Evolutionary conservation across 116 monocot species (phyloP), one percentile per base, ranked within the genome.

Genomic region (Zostera marina): DNA sequence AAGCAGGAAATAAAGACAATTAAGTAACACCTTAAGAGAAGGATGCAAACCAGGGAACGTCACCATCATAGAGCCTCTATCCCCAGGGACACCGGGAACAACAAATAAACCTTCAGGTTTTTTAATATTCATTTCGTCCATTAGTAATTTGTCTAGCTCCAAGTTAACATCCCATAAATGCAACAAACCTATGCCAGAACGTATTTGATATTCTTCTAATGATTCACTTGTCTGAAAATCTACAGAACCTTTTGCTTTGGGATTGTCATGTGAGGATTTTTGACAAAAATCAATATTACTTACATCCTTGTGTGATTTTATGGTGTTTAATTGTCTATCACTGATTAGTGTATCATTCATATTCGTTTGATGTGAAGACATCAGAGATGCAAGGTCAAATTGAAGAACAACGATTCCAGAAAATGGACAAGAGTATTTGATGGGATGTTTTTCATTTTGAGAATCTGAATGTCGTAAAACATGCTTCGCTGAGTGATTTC

Each of bases 111-210:
- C 78, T 42, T 86, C 71, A 45, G 89, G 96, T 59, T 76, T 96
- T 52, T 47, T 61, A 19, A 89, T 48, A 65, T 72, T 68, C 96
- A 96, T 89, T 56, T 82, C 79, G 51, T 88, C 72, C 61, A 68
- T 66, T 9, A 96, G 66, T 53, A 85, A 74, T 66, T 68, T 78
- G 70, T 96, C 96, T 58, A 96, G 65, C 42, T 85, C 84, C 22
- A 61, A 60, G 68, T 96, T 85, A 55, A 80, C 76, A 66, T 66
- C 85, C 96, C 96, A 96, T 47, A 96, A 68, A 66, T 96, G 96
- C 63, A 96, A 63, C 73, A 89, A 78, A 19, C 77, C 79, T 64
- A 96, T 64, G 71, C 88, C 82, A 56, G 89, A 89, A 21, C 76
- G 65, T 65, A 96, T 74, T 52, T 85, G 49, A 66, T 59, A 66